Evolutionary conservation across 2,329 filamentous ascomycete species (phyloP).

Genomic region (Alternaria longipes): DNA sequence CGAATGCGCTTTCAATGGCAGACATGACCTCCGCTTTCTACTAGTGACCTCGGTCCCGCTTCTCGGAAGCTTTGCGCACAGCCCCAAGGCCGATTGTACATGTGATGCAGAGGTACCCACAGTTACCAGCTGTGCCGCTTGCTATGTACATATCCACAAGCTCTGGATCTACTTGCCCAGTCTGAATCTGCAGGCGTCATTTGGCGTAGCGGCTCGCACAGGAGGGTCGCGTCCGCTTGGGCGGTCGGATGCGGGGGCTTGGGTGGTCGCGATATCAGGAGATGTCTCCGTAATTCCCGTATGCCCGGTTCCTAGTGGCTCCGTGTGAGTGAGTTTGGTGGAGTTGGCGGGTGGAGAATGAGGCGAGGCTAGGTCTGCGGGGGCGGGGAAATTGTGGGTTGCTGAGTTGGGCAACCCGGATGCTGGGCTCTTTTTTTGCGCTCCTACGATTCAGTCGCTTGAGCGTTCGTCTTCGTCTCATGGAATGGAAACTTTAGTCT

Average conservation of each 20-base stretch:
- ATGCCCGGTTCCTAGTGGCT: slow-evolving; percentile 14
- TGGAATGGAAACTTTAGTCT: background rate
- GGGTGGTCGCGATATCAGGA: slow-evolving; percentile 1
- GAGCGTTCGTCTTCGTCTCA: background rate
- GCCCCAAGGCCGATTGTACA: background rate
- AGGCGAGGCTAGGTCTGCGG: slow-evolving; percentile 22
- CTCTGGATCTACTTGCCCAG: background rate
- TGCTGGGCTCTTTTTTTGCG: slow-evolving; percentile 6
- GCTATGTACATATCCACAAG: background rate
- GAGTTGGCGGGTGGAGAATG: slow-evolving; percentile 15
- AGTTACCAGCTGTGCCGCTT: background rate
- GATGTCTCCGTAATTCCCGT: slow-evolving; percentile 7
- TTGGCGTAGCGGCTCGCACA: slow-evolving; percentile 13
- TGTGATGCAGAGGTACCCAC: slow-evolving; percentile 12
- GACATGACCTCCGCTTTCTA: slow-evolving; percentile 28
- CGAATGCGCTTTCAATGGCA: slow-evolving; percentile 43
- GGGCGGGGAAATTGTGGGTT: slow-evolving; percentile 54
- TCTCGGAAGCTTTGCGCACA: slow-evolving; percentile 5
- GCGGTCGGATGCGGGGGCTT: slow-evolving; percentile 8
- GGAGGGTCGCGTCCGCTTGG: slow-evolving; percentile 14
- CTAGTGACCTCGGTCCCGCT: slow-evolving; percentile 12
- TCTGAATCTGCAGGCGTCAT: background rate
- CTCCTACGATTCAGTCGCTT: background rate
- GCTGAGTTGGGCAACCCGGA: slow-evolving; percentile 10
- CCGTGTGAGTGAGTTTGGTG: slow-evolving; percentile 3